Evolutionary conservation across 352 stramenopile genomes (phyloP), one percentile per base, ranked within the genome.

Genomic region (Plasmopara halstedii): DNA sequence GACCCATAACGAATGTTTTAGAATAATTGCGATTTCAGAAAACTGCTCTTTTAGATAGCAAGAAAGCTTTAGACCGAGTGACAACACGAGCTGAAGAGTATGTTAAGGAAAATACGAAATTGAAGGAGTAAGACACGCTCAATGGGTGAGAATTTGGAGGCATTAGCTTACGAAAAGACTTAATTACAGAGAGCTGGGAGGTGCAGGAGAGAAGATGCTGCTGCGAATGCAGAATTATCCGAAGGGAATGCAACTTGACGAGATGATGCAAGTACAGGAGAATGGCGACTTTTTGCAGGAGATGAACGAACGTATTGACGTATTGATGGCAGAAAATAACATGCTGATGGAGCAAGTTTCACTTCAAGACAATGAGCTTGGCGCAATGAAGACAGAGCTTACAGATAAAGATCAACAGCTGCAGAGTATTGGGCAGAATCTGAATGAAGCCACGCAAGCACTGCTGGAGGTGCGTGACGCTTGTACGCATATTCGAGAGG

Each of bases 301-400:
- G 37, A 70, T 91, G 37, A 88, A 78, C 50, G 76, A 91, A 26
- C 72, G 79, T 14, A 74, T 91, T 37, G 76, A 88, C 29, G 67
- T 88, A 18, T 62, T 91, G 25, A 91, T 91, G 79, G 73, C 79
- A 50, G 79, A 91, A 50, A 91, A 91, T 37, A 83, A 66, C 22
- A 74, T 86, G 65, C 46, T 91, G 19, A 85, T 88, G 70, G 79
- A 91, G 33, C 79, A 91, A 63, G 62, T 87, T 1, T 85, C 79
- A 2, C 57, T 91, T 2, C 76, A 88, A 47, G 79, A 88, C 14
- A 68, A 80, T 19, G 79, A 91, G 34, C 62, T 91, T 23, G 64
- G 50, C 0, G 55, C 56, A 0, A 70, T 85, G 43, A 83, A 73
- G 42, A 83, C 83, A 23, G 74, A 88, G 22, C 52, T 88, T 3